These are phyloP conservation scores for Ophiostoma pallidulum DNA, from an alignment of 2,329 filamentous ascomycete species.

Conservation along the genomic window DNA sequence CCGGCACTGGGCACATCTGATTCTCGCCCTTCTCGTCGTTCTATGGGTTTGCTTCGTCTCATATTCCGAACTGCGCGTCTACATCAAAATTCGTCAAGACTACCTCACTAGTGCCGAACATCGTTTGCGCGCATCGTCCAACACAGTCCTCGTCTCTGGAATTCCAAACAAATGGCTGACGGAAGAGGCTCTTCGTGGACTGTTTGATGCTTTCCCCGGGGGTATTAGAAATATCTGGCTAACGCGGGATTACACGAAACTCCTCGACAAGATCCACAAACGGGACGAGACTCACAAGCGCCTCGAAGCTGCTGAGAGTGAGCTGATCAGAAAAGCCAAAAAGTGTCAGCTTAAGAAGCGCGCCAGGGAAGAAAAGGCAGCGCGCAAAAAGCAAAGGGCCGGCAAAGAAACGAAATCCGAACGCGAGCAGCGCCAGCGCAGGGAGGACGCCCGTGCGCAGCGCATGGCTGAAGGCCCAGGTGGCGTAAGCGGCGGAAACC, in stretches of 20 bases:
- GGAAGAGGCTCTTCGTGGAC: conserved; percentile 65
- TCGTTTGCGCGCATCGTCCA: conserved; percentile 84
- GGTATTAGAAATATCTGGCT: conserved; percentile 95
- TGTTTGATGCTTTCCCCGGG: conserved; percentile 94
- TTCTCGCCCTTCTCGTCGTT: conserved; percentile 69
- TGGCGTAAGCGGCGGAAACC: conserved; percentile 43
- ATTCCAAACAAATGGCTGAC: conserved; percentile 89
- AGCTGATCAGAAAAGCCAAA: conserved; percentile 70
- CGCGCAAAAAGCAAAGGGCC: conserved; percentile 42
- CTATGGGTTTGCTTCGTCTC: conserved; percentile 80
- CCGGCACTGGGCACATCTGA: conserved; percentile 75
- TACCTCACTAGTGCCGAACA: conserved; percentile 93
- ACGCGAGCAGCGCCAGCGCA: conserved; percentile 35
- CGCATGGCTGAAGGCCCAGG: conserved; percentile 39
- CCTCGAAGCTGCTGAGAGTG: conserved; percentile 76
- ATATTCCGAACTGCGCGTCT: conserved; percentile 76
- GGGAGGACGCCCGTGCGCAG: conserved; percentile 41
- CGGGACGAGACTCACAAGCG: conserved; percentile 60
- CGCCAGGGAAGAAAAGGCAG: conserved; percentile 54
- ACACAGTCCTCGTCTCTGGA: conserved; percentile 83
- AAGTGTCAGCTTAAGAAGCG: conserved; percentile 64
- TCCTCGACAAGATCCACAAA: conserved; percentile 74
- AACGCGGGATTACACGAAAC: conserved; percentile 75
- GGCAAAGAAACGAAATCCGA: conserved; percentile 44
- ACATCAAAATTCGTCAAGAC: conserved; percentile 87